Base-by-base conservation (phyloP, 208 protist species). In the Crithidia bombi region DNA sequence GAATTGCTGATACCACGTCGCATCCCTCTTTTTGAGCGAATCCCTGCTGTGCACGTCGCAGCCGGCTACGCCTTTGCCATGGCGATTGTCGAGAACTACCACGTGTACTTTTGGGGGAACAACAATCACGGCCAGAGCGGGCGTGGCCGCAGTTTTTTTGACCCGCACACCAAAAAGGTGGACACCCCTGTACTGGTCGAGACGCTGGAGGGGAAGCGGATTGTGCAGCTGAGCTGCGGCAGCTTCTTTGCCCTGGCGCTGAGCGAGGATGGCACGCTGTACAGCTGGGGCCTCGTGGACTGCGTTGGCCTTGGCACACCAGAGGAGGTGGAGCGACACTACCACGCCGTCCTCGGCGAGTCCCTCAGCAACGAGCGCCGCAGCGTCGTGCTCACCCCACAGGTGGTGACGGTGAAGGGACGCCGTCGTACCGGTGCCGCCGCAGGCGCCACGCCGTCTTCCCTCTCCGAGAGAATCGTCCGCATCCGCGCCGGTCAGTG, bases 71-170 rank as follows among this genome's bases (percentile, higher is more conserved):
- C 91, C 14, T 94, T 90, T 59, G 91, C 85, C 11, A 90, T 94
- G 81, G 91, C 91, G 15, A 69, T 96, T 39, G 83, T 66, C 11
- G 59, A 79, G 38, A 81, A 75, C 66, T 77, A 92, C 63, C 82
- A 86, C 43, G 91, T 96, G 3, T 94, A 91, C 80, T 94, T 93
- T 54, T 96, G 91, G 89, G 91, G 91, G 1, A 96, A 94, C 74
- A 96, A 96, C 78, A 96, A 94, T 74, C 91, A 96, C 78, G 87
- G 87, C 30, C 91, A 96, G 65, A 90, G 88, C 62, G 91, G 88
- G 15, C 80, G 93, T 12, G 91, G 91, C 1, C 80, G 75, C 17
- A 26, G 23, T 26, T 82, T 70, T 80, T 91, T 96, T 61, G 74
- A 83, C 66, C 54, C 71, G 28, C 50, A 70, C 3, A 67, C 70